Base-by-base conservation (phyloP, 208 protist species). In the Wallacemonas sp. region DNA sequence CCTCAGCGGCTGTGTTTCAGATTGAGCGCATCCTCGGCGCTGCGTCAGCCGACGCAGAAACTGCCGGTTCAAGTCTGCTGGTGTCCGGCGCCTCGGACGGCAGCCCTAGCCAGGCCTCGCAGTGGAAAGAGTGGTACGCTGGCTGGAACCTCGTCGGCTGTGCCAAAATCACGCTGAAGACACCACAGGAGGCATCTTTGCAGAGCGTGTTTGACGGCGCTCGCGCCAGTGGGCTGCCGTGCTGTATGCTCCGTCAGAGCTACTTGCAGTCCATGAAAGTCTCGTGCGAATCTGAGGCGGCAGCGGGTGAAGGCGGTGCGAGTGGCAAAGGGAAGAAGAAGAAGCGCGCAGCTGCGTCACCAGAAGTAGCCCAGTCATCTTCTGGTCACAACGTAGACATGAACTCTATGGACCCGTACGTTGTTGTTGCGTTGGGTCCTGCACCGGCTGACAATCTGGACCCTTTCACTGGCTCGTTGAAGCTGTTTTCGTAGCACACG, bases 71-170 rank as follows among this genome's bases (percentile, higher is more conserved):
- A 11, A 3, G 56, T 19, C 17, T 38, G 2, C 24, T 47, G 1
- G 2, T 39, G 34, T 22, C 14, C 0, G 30, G 17, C 19, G 0
- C 28, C 1, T 62, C 60, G 22, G 33, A 30, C 1, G 49, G 44
- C 0, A 42, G 22, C 12, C 22, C 2, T 3, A 49, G 62, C 34
- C 61, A 69, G 17, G 53, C 24, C 17, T 59, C 42, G 54, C 53
- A 77, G 11, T 93, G 87, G 84, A 44, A 46, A 19, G 56, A 65
- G 19, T 93, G 84, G 84, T 86, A 88, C 54, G 34, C 69, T 21
- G 88, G 81, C 70, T 93, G 84, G 84, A 85, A 79, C 41, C 66
- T 73, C 1, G 67, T 87, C 46, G 87, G 87, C 2, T 89, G 79
- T 34, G 79, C 72, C 5, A 91, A 93, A 49, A 88, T 93, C 42